Evolutionary conservation across 1,284 basidiomycete species (phyloP).

Genomic region (Mycosarcoma maydis): DNA sequence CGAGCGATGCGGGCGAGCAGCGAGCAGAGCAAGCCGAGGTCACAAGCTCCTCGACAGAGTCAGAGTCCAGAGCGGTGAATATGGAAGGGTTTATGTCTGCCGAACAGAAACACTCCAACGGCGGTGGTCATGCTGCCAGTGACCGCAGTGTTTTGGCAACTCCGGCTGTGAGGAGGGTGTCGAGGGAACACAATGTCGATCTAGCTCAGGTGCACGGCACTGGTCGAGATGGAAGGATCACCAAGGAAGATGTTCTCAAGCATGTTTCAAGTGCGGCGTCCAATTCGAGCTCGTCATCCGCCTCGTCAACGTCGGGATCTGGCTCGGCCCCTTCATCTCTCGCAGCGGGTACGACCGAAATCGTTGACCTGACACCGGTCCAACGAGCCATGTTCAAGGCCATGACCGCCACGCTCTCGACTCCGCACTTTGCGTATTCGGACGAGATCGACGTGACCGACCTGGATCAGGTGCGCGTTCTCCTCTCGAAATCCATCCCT

Average conservation of each 20-base stretch:
- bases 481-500: slow-evolving; percentile 79
- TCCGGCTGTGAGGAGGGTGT: slow-evolving; percentile 81
- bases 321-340: neutral
- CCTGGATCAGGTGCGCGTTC: slow-evolving; percentile 76
- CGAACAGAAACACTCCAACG: slow-evolving; percentile 22
- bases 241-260: slow-evolving; percentile 75
- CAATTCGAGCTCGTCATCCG: neutral
- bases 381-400: slow-evolving; percentile 67
- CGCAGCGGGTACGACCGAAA: slow-evolving; percentile 9
- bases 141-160: slow-evolving; percentile 70
- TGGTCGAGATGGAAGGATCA: slow-evolving; percentile 79
- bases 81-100: slow-evolving; percentile 41
- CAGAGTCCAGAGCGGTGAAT: slow-evolving; percentile 18
- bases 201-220: slow-evolving; percentile 75
- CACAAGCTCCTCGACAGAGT: slow-evolving; percentile 11
- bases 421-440: slow-evolving; percentile 79
- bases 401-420: slow-evolving; percentile 67
- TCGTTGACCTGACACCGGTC: slow-evolving; percentile 53
- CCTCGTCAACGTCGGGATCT: neutral
- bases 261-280: slow-evolving; percentile 16
- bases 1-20: neutral
- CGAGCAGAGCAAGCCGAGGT: slow-evolving; percentile 7
- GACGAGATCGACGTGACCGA: slow-evolving; percentile 82
- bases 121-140: slow-evolving; percentile 2
- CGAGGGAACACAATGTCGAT: slow-evolving; percentile 74